A percentile compares a stretch with the other conserved stretches of the same genome.
These are phyloP conservation scores for Willaertia magna DNA, from an alignment of 208 protist species.

Conservation along the genomic window DNA sequence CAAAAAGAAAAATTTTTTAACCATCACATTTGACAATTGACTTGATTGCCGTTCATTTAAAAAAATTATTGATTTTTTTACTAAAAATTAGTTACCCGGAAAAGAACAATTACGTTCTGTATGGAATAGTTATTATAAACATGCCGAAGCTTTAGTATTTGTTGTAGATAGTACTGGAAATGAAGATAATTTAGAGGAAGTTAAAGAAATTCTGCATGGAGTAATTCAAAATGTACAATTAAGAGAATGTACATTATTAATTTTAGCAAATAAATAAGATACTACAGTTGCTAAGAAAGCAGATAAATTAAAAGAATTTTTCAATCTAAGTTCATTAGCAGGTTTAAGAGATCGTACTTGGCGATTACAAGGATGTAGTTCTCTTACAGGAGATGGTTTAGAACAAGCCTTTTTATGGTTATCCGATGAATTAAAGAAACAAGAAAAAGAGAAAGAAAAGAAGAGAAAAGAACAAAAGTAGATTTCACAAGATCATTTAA, in stretches of 20 bases:
- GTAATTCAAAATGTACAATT: not conserved
- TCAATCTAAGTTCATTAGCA: not conserved
- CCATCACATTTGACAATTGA: not conserved
- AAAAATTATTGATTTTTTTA: not conserved
- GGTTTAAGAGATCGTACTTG: not conserved
- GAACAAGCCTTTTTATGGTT: not conserved
- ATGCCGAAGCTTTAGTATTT: not conserved
- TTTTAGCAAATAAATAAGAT: not conserved
- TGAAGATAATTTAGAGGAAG: not conserved
- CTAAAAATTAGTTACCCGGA: not conserved
- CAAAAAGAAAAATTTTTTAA: no score
- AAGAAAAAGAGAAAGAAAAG: not conserved
- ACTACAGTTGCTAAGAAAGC: not conserved
- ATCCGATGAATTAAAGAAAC: not conserved
- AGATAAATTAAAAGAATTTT: not conserved
- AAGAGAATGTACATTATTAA: not conserved
- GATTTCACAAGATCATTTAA: no score
- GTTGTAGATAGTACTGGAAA: not conserved
- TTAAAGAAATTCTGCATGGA: not conserved
- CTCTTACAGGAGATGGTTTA: not conserved
- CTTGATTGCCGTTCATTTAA: not conserved
- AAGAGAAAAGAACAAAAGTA: not conserved
- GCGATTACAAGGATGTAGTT: not conserved
- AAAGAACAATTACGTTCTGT: not conserved
- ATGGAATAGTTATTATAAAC: not conserved